Evolutionary conservation across 352 stramenopile species (phyloP).

Genomic region (Elongisporangium anandrum): DNA sequence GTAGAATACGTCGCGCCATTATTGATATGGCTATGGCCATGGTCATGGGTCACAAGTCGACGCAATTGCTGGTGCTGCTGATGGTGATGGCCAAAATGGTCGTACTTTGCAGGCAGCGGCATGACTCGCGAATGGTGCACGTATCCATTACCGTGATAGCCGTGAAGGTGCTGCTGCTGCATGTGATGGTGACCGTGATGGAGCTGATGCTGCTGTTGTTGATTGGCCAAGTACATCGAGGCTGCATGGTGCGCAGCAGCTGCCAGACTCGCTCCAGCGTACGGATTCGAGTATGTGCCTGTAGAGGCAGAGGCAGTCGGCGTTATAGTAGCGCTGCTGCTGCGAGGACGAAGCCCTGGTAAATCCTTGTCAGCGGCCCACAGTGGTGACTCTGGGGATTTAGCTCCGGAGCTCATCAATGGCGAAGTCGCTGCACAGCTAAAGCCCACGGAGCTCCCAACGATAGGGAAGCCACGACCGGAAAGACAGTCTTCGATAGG

Average conservation of each 20-base stretch:
- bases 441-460: not conserved
- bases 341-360: not conserved
- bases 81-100: conserved; percentile 17
- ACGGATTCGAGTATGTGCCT: conserved; percentile 15
- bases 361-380: not conserved
- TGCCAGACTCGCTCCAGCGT: conserved; percentile 4
- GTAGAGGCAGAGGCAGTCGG: not conserved
- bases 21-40: conserved; percentile 7
- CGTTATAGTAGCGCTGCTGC: not conserved
- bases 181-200: conserved; percentile 16
- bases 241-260: not conserved
- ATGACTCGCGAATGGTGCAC: not conserved
- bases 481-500: not conserved
- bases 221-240: not conserved
- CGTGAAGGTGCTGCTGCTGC: conserved; percentile 15
- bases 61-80: conserved; percentile 21
- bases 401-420: not conserved
- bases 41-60: conserved; percentile 16
- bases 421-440: not conserved
- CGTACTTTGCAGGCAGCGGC: conserved; percentile 2
- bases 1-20: conserved; percentile 3
- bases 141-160: not conserved
- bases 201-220: not conserved
- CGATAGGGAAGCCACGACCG: not conserved
- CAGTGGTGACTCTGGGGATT: not conserved